Base-by-base conservation (phyloP, 345 rosid species). In the Murraya paniculata region DNA sequence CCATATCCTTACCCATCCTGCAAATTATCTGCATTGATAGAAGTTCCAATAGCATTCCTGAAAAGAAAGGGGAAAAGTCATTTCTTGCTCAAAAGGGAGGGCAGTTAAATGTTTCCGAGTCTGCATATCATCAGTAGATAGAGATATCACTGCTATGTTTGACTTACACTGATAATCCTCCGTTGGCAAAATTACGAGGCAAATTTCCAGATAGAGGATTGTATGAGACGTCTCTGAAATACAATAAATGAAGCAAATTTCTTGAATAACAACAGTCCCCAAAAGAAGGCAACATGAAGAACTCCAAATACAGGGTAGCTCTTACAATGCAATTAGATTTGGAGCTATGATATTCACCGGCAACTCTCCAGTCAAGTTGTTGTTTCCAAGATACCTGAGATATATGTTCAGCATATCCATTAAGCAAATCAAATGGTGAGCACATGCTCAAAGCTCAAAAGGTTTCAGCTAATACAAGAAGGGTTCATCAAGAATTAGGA, bases 171-270 rank as follows among this genome's bases (percentile, higher is more conserved):
- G 91, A 88, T 72, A 82, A 74, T 69, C 80, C 80, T 69, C 61
- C 68, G 71, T 19, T 84, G 60, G 64, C 80, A 55, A 74, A 84
- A 41, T 82, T 75, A 57, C 22, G 69, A 0, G 88, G 90, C 64
- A 85, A 73, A 59, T 80, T 85, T 77, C 93, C 93, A 5, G 85
- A 85, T 13, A 90, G 86, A 7, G 84, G 85, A 85, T 88, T 90
- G 83, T 86, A 87, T 1, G 93, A 90, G 66, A 88, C 88, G 60
- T 90, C 93, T 71, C 93, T 90, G 88, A 64, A 79, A 9, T 21
- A 35, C 59, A 53, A 18, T 39, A 67, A 48, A 38, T 36, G 25
- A 56, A 50, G 41, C 57, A 66, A 30, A 7, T 71, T 18, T 18
- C 39, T 19, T 48, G 66, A 35, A 64, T 71, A 41, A 55, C 67